Evolutionary conservation across 2,329 filamentous ascomycete genomes (phyloP).

Genomic region (Trichophaea hybrida): DNA sequence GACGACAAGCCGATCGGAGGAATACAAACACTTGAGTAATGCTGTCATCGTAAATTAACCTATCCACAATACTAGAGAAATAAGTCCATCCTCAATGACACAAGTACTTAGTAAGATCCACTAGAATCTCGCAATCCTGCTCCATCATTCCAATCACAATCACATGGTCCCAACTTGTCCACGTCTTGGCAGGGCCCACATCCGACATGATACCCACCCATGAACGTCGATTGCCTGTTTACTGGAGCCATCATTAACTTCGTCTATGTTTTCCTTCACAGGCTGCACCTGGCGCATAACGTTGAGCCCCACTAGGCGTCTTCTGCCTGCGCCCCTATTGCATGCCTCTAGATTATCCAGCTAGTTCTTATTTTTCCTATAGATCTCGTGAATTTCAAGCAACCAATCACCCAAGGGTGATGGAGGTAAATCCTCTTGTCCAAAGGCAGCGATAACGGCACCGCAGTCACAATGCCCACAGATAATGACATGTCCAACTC

Average conservation of each 20-base stretch:
- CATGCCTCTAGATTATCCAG: conserved; percentile 46
- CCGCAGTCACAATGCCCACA: conserved; percentile 56
- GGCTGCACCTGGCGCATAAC: conserved; percentile 53
- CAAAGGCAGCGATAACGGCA: conserved; percentile 46
- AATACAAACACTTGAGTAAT: too few species aligned
- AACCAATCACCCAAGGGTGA: conserved; percentile 49
- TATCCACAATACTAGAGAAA: too few species aligned
- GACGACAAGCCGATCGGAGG: too few species aligned
- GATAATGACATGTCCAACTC: conserved; percentile 54
- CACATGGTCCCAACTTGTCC: too few species aligned
- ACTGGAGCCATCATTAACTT: conserved; percentile 55
- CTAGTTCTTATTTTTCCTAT: conserved; percentile 46
- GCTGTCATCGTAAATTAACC: too few species aligned
- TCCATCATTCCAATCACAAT: too few species aligned
- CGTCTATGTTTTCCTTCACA: conserved; percentile 51
- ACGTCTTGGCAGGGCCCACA: too few species aligned
- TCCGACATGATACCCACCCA: too few species aligned
- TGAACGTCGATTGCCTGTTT: conserved; percentile 61
- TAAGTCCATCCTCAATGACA: too few species aligned
- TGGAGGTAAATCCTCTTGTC: conserved; percentile 35
- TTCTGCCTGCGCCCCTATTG: conserved; percentile 43
- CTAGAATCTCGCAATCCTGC: too few species aligned
- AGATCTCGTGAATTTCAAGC: conserved; percentile 38
- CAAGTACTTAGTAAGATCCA: too few species aligned
- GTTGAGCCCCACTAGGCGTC: conserved; percentile 64